phyloP scores from a whole-genome alignment of 2,329 filamentous ascomycete genomes.

The Tolypocladium ovalisporum region DNA sequence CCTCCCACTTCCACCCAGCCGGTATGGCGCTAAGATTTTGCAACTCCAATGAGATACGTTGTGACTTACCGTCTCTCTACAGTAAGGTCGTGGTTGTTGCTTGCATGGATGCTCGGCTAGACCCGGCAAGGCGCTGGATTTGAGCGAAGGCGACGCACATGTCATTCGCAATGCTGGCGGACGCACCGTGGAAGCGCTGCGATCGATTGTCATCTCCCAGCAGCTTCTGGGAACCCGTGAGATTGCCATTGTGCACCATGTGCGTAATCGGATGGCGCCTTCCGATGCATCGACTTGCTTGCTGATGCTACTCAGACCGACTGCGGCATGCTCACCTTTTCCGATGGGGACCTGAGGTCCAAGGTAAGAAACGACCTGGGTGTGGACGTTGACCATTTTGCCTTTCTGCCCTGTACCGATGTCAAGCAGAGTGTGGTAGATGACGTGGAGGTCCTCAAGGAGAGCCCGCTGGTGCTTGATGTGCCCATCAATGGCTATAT shows the following conservation, averaged over 20 bases:
- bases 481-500: conserved; percentile 62
- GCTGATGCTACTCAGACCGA: conserved; percentile 17
- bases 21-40: conserved; percentile 24
- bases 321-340: conserved; percentile 56
- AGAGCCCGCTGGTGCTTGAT: conserved; percentile 46
- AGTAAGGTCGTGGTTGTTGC: conserved; percentile 41
- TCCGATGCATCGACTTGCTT: not conserved
- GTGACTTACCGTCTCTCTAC: not conserved
- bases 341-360: conserved; percentile 42
- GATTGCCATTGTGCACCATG: conserved; percentile 62
- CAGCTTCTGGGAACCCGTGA: conserved; percentile 62
- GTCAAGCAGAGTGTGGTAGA: conserved; percentile 52
- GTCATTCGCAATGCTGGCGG: conserved; percentile 66
- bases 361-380: conserved; percentile 51
- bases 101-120: conserved; percentile 72
- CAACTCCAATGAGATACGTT: not conserved
- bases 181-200: conserved; percentile 56
- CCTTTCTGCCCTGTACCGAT: conserved; percentile 57
- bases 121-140: conserved; percentile 59
- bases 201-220: conserved; percentile 67
- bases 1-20: conserved; percentile 51
- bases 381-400: conserved; percentile 35
- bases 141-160: conserved; percentile 66
- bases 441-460: conserved; percentile 54
- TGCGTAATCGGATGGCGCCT: conserved; percentile 8